Base-by-base conservation (phyloP, 805 yeast genomes). In the Candida michaelii region DNA sequence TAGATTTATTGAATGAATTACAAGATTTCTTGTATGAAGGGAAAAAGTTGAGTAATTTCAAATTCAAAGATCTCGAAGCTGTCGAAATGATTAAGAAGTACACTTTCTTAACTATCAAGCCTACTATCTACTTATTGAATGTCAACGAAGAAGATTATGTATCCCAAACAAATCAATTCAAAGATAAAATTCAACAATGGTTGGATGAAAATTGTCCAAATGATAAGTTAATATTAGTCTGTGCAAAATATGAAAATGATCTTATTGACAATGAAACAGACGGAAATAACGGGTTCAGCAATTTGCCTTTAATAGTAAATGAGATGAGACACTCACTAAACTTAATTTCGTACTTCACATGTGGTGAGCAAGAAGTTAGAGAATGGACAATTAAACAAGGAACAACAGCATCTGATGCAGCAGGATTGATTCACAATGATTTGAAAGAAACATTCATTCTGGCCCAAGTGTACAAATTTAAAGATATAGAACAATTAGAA, bases 361-460 rank as follows among this genome's bases (percentile, higher is more conserved):
- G 95, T 58, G 97, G 97, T 21, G 82, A 82, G 18, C 71, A 74
- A 39, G 96, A 89, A 63, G 90, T 85, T 8, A 72, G 91, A 56
- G 95, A 89, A 61, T 89, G 97, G 97, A 85, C 89, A 13, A 73
- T 89, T 42, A 75, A 90, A 58, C 71, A 73, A 39, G 87, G 89
- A 23, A 76, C 85, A 13, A 76, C 79, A 27, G 96, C 95, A 1
- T 90, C 91, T 29, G 86, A 86, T 48, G 96, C 95, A 2, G 97
- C 97, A 0, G 95, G 90, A 16, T 83, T 84, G 25, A 89, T 89
- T 46, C 97, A 89, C 60, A 84, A 88, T 6, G 97, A 89, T 60
- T 66, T 89, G 42, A 82, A 84, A 65, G 79, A 82, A 54, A 85
- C 95, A 0, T 89, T 89, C 59, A 79, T 89, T 36, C 77, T 79